phyloP scores from a whole-genome alignment of 2,329 filamentous ascomycete genomes.

The Trichoderma harzianum region DNA sequence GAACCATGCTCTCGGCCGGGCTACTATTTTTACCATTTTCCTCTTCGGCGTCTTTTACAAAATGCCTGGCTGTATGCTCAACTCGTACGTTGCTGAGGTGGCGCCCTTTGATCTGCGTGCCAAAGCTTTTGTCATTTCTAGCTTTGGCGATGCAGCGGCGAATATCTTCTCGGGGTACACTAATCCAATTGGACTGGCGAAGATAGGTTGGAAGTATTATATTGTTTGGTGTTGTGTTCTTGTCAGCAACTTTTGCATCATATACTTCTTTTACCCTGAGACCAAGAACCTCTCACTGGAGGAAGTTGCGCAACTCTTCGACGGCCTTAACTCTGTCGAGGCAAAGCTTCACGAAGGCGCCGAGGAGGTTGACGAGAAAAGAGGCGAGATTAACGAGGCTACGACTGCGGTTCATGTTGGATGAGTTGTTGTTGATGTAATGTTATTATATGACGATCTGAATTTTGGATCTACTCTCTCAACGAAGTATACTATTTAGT shows the following conservation, averaged over 20 bases:
- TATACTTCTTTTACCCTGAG: constrained; percentile 51
- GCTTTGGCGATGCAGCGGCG: constrained; percentile 12
- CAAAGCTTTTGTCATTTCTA: constrained; percentile 15
- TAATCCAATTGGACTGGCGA: neutral
- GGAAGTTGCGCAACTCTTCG: neutral
- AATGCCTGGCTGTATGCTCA: constrained; percentile 16
- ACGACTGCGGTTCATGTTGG: neutral
- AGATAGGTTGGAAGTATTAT: constrained; percentile 7
- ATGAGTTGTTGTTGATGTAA: neutral
- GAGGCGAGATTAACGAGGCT: neutral
- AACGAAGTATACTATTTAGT: neutral
- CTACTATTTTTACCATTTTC: constrained; percentile 14
- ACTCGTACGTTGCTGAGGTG: constrained; percentile 13
- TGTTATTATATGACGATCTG: neutral
- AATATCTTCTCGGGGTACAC: constrained; percentile 14
- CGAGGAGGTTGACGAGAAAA: neutral
- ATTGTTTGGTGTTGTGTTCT: constrained; percentile 25
- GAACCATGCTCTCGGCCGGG: neutral
- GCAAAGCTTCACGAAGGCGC: neutral
- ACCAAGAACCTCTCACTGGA: constrained; percentile 41
- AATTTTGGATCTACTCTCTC: neutral
- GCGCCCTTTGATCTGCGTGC: constrained; percentile 13
- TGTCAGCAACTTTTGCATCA: constrained; percentile 22
- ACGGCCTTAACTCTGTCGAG: neutral
- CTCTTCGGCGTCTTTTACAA: constrained; percentile 14